Base-by-base conservation (phyloP, 2,329 filamentous ascomycete genomes). In the Neoarthrinium moseri region DNA sequence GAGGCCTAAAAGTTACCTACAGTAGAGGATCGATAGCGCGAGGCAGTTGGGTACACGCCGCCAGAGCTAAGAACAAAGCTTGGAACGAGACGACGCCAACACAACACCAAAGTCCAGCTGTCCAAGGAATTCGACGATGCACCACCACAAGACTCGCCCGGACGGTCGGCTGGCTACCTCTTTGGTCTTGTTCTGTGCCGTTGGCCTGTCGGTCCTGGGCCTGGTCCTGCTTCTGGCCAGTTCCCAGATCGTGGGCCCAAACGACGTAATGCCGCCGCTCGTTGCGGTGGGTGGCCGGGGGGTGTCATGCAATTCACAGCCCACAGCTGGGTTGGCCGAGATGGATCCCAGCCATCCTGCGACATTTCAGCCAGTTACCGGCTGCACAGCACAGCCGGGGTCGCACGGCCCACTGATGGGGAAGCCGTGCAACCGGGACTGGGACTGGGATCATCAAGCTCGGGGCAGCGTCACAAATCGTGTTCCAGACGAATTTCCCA, bases 21-120 rank as follows among this genome's bases (percentile, higher is more conserved):
- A n/a, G n/a, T n/a, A n/a, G n/a, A n/a, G n/a, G n/a, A n/a, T n/a
- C n/a, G n/a, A n/a, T n/a, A n/a, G n/a, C n/a, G n/a, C n/a, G n/a
- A n/a, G n/a, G n/a, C n/a, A n/a, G n/a, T n/a, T n/a, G n/a, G n/a
- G n/a, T n/a, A n/a, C n/a, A n/a, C n/a, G n/a, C n/a, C n/a, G n/a
- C n/a, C n/a, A 40, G 37, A 23, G 22, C 22, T 17, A 29, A 40
- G 22, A 24, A 17, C 33, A 20, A 20, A 23, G 37, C n/a, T 17
- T 24, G 22, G 15, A 40, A 40, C 23, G 37, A 40, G 37, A n/a
- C n/a, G 37, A 40, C 37, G 37, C 37, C 37, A 40, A 40, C 35
- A 29, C 37, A 20, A 17, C 24, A 40, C 23, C 15, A 40, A 27
- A 27, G 18, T 27, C 21, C 15, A 39, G n/a, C n/a, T n/a, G n/a